phyloP scores from a whole-genome alignment of 2,329 filamentous ascomycete species.

The Domatiomyces globalis region DNA sequence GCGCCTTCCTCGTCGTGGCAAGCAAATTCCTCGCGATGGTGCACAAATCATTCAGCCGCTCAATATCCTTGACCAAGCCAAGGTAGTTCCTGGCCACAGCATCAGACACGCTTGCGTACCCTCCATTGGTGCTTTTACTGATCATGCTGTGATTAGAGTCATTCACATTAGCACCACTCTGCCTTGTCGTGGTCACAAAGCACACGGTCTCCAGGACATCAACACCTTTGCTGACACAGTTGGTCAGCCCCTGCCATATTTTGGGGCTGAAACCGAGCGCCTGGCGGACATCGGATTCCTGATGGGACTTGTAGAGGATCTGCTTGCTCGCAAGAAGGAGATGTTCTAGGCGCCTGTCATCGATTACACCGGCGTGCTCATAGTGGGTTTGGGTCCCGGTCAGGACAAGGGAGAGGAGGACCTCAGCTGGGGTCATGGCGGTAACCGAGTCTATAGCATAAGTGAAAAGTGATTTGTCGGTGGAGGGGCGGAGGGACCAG shows the following conservation, averaged over 20 bases:
- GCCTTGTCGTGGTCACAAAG: constrained; percentile 32
- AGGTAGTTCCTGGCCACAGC: constrained; percentile 48
- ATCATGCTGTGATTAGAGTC: constrained; percentile 3
- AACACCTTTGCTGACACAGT: constrained; percentile 44
- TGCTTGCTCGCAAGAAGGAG: constrained; percentile 47
- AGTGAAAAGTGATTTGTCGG: constrained; percentile 31
- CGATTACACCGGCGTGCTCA: constrained; percentile 45
- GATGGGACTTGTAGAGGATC: constrained; percentile 44
- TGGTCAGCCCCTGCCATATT: constrained; percentile 47
- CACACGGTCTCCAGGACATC: constrained; percentile 48
- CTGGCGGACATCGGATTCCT: constrained; percentile 42
- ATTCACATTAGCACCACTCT: constrained; percentile 3
- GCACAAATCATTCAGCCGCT: constrained; percentile 47
- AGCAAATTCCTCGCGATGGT: constrained; percentile 49
- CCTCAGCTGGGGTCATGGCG: constrained; percentile 5
- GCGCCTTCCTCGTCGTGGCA: constrained; percentile 45
- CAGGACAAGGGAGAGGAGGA: constrained; percentile 35
- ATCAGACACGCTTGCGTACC: constrained; percentile 28
- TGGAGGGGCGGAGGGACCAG: not conserved
- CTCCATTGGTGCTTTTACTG: constrained; percentile 23
- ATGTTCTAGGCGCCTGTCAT: constrained; percentile 42
- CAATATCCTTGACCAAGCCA: constrained; percentile 46
- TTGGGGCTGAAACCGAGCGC: constrained; percentile 42
- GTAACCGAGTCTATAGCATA: constrained; percentile 20
- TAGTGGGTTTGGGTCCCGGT: constrained; percentile 43